Base-by-base conservation (phyloP, 2,329 filamentous ascomycete genomes). In the Colletotrichum orbiculare region DNA sequence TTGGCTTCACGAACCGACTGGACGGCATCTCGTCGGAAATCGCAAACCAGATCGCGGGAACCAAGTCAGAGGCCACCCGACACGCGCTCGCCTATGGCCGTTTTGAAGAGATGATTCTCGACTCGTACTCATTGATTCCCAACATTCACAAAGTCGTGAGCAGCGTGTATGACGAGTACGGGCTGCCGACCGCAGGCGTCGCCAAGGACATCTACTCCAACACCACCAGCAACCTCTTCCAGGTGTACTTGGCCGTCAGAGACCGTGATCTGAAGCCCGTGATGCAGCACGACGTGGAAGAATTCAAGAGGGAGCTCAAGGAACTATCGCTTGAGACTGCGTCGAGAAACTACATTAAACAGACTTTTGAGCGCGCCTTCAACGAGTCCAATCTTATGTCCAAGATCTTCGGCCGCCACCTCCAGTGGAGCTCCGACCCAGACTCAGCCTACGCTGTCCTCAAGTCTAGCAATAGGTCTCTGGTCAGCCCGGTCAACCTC, bases 51-150 rank as follows among this genome's bases (percentile, higher is more conserved):
- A 82, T 88, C 34, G 74, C 78, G 0, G 80, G 79, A 4, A 87
- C 85, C 0, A 82, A 87, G 67, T 88, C 86, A 1, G 85, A 87
- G 64, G 85, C 86, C 1, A 85, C 87, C 8, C 81, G 84, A 9
- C 85, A 88, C 70, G 86, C 87, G 8, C 78, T 89, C 35, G 84
- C 85, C 0, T 89, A 88, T 60, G 86, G 85, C 7, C 84, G 86
- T 3, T 88, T 87, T 47, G 83, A 86, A 60, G 85, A 88, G 70
- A 82, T 86, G 77, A 77, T 88, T 15, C 74, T 84, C 2, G 85
- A 87, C 37, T 85, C 85, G 2, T 86, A 86, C 71, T 81, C 82
- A 3, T 70, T 89, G 34, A 76, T 88, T 6, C 82, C 83, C 0
- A 89, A 89, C 66, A 77, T 87, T 11, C 85, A 86, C 66, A 80